Conservation (phyloP, 1,284 basidiomycete genomes). For the Leccinum subatratum region DNA sequence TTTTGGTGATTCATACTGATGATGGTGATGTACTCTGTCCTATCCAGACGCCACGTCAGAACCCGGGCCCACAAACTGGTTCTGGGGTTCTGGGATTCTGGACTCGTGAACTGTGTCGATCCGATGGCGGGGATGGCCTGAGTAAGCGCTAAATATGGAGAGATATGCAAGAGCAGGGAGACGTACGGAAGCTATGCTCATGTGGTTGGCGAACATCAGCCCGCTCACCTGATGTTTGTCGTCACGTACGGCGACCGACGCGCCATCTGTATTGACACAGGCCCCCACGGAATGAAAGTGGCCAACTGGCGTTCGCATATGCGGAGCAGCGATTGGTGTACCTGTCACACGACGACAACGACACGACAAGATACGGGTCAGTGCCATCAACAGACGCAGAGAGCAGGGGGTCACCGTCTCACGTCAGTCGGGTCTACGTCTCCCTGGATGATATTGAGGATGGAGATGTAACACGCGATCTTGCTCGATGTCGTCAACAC, state of each 20-base stretch:
- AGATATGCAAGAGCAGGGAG: background rate
- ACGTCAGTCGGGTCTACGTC: slow-evolving; percentile 98
- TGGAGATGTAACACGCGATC: slow-evolving; percentile 94
- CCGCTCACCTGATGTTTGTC: slow-evolving; percentile 89
- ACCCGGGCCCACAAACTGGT: background rate
- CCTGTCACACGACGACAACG: slow-evolving; percentile 42
- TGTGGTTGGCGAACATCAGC: slow-evolving; percentile 98
- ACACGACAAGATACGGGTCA: slow-evolving; percentile 7
- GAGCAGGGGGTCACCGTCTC: slow-evolving; percentile 23
- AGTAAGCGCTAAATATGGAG: too few relatives aligned
- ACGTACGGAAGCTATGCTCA: slow-evolving; percentile 88
- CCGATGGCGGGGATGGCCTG: too few relatives aligned
- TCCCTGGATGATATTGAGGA: slow-evolving; percentile 97
- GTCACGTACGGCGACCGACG: slow-evolving; percentile 86
- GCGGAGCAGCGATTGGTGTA: slow-evolving; percentile 93
- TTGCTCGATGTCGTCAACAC: slow-evolving; percentile 92
- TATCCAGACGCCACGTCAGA: slow-evolving; percentile 24
- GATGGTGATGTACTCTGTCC: slow-evolving; percentile 74
- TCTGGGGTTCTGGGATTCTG: too few relatives aligned
- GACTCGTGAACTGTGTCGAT: too few relatives aligned
- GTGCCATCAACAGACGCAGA: background rate
- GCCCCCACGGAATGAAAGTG: slow-evolving; percentile 99
- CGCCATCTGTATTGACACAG: slow-evolving; percentile 97
- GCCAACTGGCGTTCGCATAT: slow-evolving; percentile 96
- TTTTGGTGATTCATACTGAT: slow-evolving; percentile 86